Evolutionary conservation across 441 rosid genomes (phyloP).

Genomic region (Gossypium aridum): DNA sequence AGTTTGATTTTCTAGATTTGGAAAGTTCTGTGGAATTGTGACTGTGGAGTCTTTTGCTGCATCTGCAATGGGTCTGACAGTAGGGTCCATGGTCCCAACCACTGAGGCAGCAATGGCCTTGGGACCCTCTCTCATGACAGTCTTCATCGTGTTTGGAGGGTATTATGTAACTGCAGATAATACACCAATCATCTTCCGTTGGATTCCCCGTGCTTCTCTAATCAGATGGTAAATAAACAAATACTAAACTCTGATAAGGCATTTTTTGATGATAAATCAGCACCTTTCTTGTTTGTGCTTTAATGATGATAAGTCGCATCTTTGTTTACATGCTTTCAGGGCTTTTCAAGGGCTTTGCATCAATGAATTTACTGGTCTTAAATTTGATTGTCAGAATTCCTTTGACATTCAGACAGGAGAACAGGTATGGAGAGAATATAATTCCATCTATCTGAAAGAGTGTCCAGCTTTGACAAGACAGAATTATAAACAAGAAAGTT

Average conservation of each 20-base stretch:
- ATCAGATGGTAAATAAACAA: slow-evolving; percentile 66
- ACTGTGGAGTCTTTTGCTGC: slow-evolving; percentile 92
- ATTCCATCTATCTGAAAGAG: not conserved
- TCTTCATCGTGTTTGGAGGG: slow-evolving; percentile 91
- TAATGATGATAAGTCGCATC: not conserved
- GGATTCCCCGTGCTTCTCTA: slow-evolving; percentile 88
- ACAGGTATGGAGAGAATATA: slow-evolving; percentile 48
- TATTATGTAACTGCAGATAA: slow-evolving; percentile 83
- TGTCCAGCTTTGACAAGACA: not conserved
- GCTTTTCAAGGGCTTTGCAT: slow-evolving; percentile 96
- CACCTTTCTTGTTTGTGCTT: not conserved
- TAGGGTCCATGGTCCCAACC: slow-evolving; percentile 92
- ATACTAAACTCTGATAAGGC: not conserved
- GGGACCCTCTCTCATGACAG: slow-evolving; percentile 97
- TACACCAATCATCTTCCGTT: slow-evolving; percentile 83
- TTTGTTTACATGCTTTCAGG: slow-evolving; percentile 41
- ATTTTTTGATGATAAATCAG: not conserved
- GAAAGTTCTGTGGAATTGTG: slow-evolving; percentile 85
- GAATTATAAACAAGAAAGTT: not conserved
- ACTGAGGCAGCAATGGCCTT: slow-evolving; percentile 98
- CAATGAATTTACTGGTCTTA: slow-evolving; percentile 81
- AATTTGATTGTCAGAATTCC: slow-evolving; percentile 71
- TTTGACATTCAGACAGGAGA: slow-evolving; percentile 88
- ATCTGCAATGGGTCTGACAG: slow-evolving; percentile 98
- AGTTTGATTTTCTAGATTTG: slow-evolving; percentile 48